Evolutionary conservation across 345 rosid genomes (phyloP), one percentile per base, ranked within the genome.

Genomic region (Raphanus raphanistrum): DNA sequence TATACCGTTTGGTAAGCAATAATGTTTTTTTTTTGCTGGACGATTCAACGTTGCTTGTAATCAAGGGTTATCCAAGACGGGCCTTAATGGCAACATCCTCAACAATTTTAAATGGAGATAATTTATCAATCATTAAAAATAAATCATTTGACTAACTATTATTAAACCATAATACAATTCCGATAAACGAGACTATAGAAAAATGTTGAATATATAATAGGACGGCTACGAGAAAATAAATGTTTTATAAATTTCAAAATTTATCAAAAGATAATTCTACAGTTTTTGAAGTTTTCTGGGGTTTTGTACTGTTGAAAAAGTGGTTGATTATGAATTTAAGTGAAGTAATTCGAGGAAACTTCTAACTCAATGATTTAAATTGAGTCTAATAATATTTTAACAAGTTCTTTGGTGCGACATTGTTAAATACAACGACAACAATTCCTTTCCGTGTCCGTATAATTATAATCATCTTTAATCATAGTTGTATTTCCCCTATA

Each of bases 371-470:
- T 67, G 57, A 79, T 72, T 66, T 67, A 31, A 67, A 48, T 12
- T 4, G 60, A 68, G 63, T 13, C 4, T 73, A 50, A 57, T 65
- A 66, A 10, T 66, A 73, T 12, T 16, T 67, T 26, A 50, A 48
- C 15, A 33, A 5, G 17, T 68, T 11, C 61, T 68, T 52, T 11
- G 74, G 70, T 48, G 79, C 74, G 79, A 79, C 82, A 79, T 63
- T 6, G 82, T 74, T 79, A 75, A 68, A 61, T 36, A 74, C 50
- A 25, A 68, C 54, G 82, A 69, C 82, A 74, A 79, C 67, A 74
- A 74, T 79, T 79, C 79, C 63, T 63, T 79, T 74, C 71, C 82
- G 71, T 79, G 82, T 74, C 82, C 79, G 82, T 63, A 79, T 79
- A 71, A 79, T 1, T 62, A 68, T 27, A 79, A 57, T 78, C 66